These are phyloP conservation scores for Phytopythium boreale DNA, from an alignment of 352 stramenopile genomes.

Conservation along the genomic window DNA sequence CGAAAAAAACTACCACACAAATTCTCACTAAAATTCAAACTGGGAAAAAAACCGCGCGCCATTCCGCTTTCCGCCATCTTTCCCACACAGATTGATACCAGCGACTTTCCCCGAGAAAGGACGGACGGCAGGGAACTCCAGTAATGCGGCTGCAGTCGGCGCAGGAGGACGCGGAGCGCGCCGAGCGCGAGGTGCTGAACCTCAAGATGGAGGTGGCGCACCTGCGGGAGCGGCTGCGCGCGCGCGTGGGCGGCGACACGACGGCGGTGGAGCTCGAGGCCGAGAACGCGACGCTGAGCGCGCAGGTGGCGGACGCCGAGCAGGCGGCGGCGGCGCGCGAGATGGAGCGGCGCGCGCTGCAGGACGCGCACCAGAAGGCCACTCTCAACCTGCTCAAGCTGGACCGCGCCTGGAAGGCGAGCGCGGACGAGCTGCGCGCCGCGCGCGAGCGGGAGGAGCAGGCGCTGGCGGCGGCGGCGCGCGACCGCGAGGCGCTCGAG, in stretches of 20 bases:
- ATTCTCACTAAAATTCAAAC: neutral
- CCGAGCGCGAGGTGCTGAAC: conserved; percentile 76
- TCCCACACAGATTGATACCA: neutral
- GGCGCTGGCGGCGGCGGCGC: conserved; percentile 16
- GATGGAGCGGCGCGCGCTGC: conserved; percentile 37
- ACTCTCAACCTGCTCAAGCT: conserved; percentile 66
- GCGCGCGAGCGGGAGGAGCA: conserved; percentile 20
- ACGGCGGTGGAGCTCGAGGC: conserved; percentile 74
- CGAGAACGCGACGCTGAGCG: conserved; percentile 70
- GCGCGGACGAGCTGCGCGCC: conserved; percentile 21
- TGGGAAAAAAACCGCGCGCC: neutral
- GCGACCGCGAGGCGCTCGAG: conserved; percentile 22
- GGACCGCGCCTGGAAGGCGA: conserved; percentile 71
- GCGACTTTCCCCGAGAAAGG: neutral
- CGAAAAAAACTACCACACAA: neutral
- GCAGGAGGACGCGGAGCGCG: conserved; percentile 43
- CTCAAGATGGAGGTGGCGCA: conserved; percentile 85
- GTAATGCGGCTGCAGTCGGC: conserved; percentile 37
- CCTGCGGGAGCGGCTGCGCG: conserved; percentile 60
- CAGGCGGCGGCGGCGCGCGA: conserved; percentile 35
- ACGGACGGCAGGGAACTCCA: neutral
- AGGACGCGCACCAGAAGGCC: conserved; percentile 65
- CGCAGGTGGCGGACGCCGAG: conserved; percentile 51
- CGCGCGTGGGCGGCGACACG: conserved; percentile 72
- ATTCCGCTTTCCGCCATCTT: neutral